Evolutionary conservation across 1,284 basidiomycete genomes (phyloP), one percentile per base, ranked within the genome.

Genomic region (Rhodotorula sp.): DNA sequence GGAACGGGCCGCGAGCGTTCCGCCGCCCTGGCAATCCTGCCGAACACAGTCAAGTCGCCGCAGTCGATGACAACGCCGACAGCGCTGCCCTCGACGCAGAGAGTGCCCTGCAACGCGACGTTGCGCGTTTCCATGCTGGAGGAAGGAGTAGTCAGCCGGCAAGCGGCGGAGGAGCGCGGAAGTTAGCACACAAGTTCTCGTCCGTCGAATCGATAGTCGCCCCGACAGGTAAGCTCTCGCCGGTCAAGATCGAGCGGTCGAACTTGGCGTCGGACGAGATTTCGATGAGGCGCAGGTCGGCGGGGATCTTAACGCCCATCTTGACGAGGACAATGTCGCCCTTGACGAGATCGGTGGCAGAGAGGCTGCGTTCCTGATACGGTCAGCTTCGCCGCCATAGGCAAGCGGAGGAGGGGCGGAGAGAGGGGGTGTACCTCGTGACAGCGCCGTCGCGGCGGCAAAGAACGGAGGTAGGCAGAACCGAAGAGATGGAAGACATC

Each of bases 191-290:
- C 64, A 63, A 68, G 69, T 88, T 89, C 32, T 84, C 82, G 21
- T 87, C 85, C 3, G 86, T 87, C 25, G 80, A 77, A 34, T 87
- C 84, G 55, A 87, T 79, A 2, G 83, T 82, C 1, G 83, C 87
- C 1, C 84, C 79, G 48, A 89, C 83, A 76, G 87, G 85, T 66
- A 88, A 86, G 34, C 82, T 83, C 61, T 81, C 85, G 81, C 88
- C 88, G 0, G 88, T 90, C 53, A 89, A 82, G n/a, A 89, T 84
- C 4, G 87, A 85, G 41, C 87, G 84, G 77, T 89, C 88, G 64
- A 89, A 85, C 61, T 85, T 84, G 66, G 88, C 80, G 74, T 89
- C 88, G 12, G 82, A 79, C 80, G 81, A 80, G 17, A 83, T 73
- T 46, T 82, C 78, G 48, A 88, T 83, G 64, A 88, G 80, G 78